Conservation (phyloP, 2,329 filamentous ascomycete species). For the Endothia cerciana region DNA sequence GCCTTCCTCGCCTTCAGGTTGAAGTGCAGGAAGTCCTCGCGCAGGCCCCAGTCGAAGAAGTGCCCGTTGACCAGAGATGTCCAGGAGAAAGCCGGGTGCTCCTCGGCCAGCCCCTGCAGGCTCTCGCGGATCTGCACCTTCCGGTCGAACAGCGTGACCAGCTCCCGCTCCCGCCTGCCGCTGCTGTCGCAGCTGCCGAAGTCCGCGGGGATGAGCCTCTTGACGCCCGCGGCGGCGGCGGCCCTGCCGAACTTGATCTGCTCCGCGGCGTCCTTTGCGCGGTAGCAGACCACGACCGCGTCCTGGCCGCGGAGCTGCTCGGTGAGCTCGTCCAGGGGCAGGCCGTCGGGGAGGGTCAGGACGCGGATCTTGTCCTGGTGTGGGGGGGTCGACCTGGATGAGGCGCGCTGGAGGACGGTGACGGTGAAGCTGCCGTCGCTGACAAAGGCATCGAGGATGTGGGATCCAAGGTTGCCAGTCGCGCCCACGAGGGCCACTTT, state of each 20-base stretch:
- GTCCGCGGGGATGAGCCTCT: slow-evolving; percentile 46
- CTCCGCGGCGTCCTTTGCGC: slow-evolving; percentile 34
- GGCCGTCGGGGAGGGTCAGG: slow-evolving; percentile 38
- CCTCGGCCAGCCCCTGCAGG: slow-evolving; percentile 36
- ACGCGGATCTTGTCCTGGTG: slow-evolving; percentile 30
- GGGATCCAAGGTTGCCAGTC: slow-evolving; percentile 42
- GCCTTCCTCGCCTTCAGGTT: slow-evolving; percentile 36
- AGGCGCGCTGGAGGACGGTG: slow-evolving; percentile 40
- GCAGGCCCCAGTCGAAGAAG: slow-evolving; percentile 48
- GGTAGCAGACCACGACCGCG: slow-evolving; percentile 43
- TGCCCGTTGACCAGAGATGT: slow-evolving; percentile 45
- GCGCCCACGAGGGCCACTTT: slow-evolving; percentile 45
- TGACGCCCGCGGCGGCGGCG: slow-evolving; percentile 41
- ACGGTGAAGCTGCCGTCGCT: slow-evolving; percentile 37
- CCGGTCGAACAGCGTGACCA: slow-evolving; percentile 42
- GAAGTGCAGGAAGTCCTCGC: slow-evolving; percentile 42
- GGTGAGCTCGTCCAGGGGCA: slow-evolving; percentile 38
- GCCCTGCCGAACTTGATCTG: slow-evolving; percentile 44
- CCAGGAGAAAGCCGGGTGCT: slow-evolving; percentile 38
- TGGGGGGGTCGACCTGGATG: slow-evolving; percentile 36
- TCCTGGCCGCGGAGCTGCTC: slow-evolving; percentile 40
- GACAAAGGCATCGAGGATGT: slow-evolving; percentile 40
- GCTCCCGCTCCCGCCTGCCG: slow-evolving; percentile 38
- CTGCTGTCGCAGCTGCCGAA: slow-evolving; percentile 46
- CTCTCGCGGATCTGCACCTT: slow-evolving; percentile 41